These are phyloP conservation scores for Hymenoscyphus salicellus DNA, from an alignment of 2,329 filamentous ascomycete species.

Conservation along the genomic window DNA sequence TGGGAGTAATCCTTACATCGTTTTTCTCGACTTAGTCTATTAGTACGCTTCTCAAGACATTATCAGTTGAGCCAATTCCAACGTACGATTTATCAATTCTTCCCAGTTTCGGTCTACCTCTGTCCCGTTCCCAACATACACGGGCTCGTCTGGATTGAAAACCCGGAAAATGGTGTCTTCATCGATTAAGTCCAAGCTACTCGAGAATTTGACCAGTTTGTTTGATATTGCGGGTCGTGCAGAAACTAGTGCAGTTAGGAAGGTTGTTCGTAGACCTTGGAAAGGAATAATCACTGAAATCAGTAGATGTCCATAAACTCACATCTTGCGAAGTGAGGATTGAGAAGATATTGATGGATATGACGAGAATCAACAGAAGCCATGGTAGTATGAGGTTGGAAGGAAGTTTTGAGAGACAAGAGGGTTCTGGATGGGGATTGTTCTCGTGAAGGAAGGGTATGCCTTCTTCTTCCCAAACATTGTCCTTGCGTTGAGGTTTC, in stretches of 20 bases:
- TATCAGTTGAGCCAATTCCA: too few species aligned
- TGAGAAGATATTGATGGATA: neutral
- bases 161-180: neutral
- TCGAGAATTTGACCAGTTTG: neutral
- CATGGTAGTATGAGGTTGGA: neutral
- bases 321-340: neutral
- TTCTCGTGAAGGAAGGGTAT: neutral
- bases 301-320: neutral
- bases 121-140: neutral
- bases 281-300: neutral
- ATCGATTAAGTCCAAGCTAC: conserved; percentile 4
- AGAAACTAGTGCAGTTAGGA: neutral
- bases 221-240: neutral
- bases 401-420: neutral
- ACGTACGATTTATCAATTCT: neutral
- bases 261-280: too few species aligned
- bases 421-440: neutral
- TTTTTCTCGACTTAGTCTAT: neutral
- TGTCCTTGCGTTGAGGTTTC: neutral
- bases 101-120: neutral
- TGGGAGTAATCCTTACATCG: neutral
- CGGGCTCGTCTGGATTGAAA: neutral
- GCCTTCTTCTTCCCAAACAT: neutral
- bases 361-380: neutral
- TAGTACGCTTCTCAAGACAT: neutral